Base-by-base conservation (phyloP, 176 grass and related monocot genomes). In the Eragrostis curvula region DNA sequence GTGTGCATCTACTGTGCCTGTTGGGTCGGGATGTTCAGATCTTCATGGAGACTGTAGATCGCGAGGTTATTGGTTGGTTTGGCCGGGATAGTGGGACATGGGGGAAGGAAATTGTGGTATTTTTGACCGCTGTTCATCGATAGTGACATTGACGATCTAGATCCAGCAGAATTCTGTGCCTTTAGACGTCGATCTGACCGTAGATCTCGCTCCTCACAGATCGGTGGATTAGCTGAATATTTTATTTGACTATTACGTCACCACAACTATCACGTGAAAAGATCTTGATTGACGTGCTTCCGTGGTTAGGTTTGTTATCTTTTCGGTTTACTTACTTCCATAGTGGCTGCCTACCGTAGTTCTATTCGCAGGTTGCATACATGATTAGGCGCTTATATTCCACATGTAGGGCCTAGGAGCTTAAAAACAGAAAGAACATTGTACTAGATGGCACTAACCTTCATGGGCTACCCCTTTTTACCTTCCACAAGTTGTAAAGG, bases 11-110 rank as follows among this genome's bases (percentile, higher is more conserved):
- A 8, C 0, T 60, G 27, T 75, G 9, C 8, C 0, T 11, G 15
- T 1, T 52, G 1, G n/a, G 2, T 61, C 41, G 1, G 28, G 13
- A 67, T 74, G 13, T 50, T 40, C 71, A 30, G 66, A 67, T 86
- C 32, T 20, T 10, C 15, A 28, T 7, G 14, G 48, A n/a, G 59
- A 82, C 66, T 66, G 4, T 78, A 85, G 66, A 86, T 85, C 72
- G 66, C 39, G 2, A 29, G 66, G 55, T 4, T 36, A 55, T 76
- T 80, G 9, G 9, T 21, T 81, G 10, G 29, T 41, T 14, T 0
- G 2, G 0, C 14, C 3, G 27, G 0, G 1, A 2, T 25, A 64
- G 36, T 63, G 43, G 63, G 44, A 2, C 64, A 40, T 2, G 25
- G 20, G 20, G 3, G 24, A 3, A 39, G 20, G 17, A 63, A 70